Evolutionary conservation across 1,284 basidiomycete species (phyloP).

Genomic region (Anthracocystis walkeri): DNA sequence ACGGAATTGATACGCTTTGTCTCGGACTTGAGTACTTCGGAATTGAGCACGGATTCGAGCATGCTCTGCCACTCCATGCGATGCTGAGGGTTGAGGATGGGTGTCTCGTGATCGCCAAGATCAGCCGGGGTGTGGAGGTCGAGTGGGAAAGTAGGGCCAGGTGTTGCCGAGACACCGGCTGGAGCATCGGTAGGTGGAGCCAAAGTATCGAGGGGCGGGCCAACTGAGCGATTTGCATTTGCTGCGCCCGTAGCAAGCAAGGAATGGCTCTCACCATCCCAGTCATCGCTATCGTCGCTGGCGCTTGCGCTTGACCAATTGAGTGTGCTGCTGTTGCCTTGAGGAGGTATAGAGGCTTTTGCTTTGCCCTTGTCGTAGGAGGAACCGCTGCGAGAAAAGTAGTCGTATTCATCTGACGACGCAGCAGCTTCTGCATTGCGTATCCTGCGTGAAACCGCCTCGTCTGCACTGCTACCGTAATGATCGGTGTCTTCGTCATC

Average conservation of each 20-base stretch:
- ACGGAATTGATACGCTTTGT: constrained; percentile 70
- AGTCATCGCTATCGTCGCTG: constrained; percentile 51
- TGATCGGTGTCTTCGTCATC: constrained; percentile 17
- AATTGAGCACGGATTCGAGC: constrained; percentile 67
- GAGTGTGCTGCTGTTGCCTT: constrained; percentile 10
- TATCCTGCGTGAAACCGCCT: constrained; percentile 15
- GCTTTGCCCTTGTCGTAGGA: constrained; percentile 23
- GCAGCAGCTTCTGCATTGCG: constrained; percentile 21
- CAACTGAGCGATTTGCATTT: constrained; percentile 19
- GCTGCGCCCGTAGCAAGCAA: constrained; percentile 3
- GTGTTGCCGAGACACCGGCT: constrained; percentile 24
- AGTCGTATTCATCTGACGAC: constrained; percentile 32
- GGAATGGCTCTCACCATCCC: constrained; percentile 32
- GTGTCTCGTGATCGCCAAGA: constrained; percentile 40
- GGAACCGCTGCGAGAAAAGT: constrained; percentile 41
- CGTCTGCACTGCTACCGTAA: constrained; percentile 21
- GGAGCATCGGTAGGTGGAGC: constrained; percentile 9
- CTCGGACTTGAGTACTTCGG: constrained; percentile 67
- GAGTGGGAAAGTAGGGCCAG: constrained; percentile 42
- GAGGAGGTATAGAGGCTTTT: constrained; percentile 27
- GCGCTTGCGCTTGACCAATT: constrained; percentile 39
- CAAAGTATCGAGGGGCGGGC: constrained; percentile 17
- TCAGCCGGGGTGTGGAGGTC: constrained; percentile 46
- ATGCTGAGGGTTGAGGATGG: constrained; percentile 55
- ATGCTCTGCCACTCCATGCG: constrained; percentile 69